Conservation (phyloP, 2,329 filamentous ascomycete genomes). For the Botrytis aclada region DNA sequence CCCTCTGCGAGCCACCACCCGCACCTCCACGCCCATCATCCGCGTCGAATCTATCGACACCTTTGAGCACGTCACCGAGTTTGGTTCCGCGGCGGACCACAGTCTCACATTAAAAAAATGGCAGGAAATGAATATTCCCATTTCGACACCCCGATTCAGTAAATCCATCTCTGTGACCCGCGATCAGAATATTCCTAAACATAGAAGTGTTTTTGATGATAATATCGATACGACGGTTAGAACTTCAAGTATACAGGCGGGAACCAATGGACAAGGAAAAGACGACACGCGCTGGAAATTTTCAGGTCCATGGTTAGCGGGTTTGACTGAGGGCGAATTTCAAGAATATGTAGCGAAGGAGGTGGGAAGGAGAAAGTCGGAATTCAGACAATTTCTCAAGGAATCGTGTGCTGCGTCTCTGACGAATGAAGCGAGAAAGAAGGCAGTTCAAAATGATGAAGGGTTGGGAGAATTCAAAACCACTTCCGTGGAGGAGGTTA, state of each 20-base stretch:
- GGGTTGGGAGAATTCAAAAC: slow-evolving; percentile 31
- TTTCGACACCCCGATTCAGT: slow-evolving; percentile 50
- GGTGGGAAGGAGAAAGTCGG: slow-evolving; percentile 51
- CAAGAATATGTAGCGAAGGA: slow-evolving; percentile 51
- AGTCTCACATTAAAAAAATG: slow-evolving; percentile 79
- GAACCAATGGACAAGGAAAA: slow-evolving; percentile 25
- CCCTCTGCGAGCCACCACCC: slow-evolving; percentile 70
- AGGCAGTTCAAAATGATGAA: slow-evolving; percentile 21
- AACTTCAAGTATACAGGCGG: neutral
- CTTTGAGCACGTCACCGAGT: slow-evolving; percentile 85
- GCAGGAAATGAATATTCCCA: slow-evolving; percentile 73
- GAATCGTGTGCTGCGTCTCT: slow-evolving; percentile 47
- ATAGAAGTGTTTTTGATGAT: slow-evolving; percentile 57
- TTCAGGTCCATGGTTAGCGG: slow-evolving; percentile 62
- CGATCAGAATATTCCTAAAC: neutral
- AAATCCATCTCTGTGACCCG: neutral
- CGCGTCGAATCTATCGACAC: slow-evolving; percentile 78
- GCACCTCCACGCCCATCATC: slow-evolving; percentile 70
- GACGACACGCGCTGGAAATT: slow-evolving; percentile 62
- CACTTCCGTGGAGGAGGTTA: slow-evolving; percentile 42
- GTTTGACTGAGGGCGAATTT: slow-evolving; percentile 60
- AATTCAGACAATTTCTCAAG: slow-evolving; percentile 55
- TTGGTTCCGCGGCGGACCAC: slow-evolving; percentile 78
- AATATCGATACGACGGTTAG: slow-evolving; percentile 50
- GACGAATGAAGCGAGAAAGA: slow-evolving; percentile 34